Evolutionary conservation across 2,329 filamentous ascomycete genomes (phyloP).

Genomic region (Exophiala aquamarina): DNA sequence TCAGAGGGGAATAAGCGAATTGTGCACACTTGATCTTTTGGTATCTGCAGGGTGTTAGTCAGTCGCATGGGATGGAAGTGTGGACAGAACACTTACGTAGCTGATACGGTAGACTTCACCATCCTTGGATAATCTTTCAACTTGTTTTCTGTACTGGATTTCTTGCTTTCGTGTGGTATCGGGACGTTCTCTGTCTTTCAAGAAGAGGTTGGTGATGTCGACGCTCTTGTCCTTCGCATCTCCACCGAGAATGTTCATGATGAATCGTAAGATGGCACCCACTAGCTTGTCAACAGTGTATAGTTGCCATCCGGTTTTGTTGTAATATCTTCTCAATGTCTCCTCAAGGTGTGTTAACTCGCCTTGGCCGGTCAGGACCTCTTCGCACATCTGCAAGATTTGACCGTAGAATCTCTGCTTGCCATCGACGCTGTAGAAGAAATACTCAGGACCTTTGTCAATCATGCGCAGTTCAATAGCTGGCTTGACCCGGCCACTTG

Average conservation of each 20-base stretch:
- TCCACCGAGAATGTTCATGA: constrained; percentile 62
- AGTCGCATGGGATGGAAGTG: constrained; percentile 15
- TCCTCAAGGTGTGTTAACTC: constrained; percentile 87
- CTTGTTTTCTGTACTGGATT: constrained; percentile 85
- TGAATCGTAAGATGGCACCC: constrained; percentile 73
- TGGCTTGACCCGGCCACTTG: constrained; percentile 59
- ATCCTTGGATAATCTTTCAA: constrained; percentile 90
- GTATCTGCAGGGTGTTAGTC: constrained; percentile 55
- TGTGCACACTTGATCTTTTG: constrained; percentile 65
- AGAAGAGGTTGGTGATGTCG: constrained; percentile 85
- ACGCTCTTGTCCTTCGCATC: constrained; percentile 92
- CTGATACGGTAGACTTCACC: constrained; percentile 86
- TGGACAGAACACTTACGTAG: constrained; percentile 66
- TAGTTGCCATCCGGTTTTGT: constrained; percentile 86
- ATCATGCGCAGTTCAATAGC: constrained; percentile 81
- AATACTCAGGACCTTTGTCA: constrained; percentile 71
- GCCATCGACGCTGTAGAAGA: constrained; percentile 67
- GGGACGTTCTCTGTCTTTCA: constrained; percentile 75
- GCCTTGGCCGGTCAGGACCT: constrained; percentile 77
- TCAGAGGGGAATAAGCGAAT: constrained; percentile 85
- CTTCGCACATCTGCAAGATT: constrained; percentile 80
- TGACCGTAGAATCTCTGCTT: constrained; percentile 79
- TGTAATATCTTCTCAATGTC: constrained; percentile 84
- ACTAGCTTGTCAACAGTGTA: constrained; percentile 92
- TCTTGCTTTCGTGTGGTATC: constrained; percentile 88